Evolutionary conservation across 192 early-diverging fungal genomes (phyloP).

Genomic region (Haplosporangium gracile): DNA sequence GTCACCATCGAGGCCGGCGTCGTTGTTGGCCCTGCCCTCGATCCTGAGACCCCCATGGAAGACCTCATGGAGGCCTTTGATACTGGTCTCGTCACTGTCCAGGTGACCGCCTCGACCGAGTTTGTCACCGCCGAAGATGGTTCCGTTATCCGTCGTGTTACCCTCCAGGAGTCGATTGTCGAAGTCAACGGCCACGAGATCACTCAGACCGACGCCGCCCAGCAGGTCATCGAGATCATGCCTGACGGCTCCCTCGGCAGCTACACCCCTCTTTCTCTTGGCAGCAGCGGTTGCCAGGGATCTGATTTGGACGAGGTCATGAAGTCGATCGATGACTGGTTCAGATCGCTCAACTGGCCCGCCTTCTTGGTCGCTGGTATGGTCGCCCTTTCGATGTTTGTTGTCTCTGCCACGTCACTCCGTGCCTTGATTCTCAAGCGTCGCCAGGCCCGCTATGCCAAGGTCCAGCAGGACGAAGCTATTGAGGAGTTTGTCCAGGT

Average conservation of each 20-base stretch:
- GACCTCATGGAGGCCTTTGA: conserved; percentile 65
- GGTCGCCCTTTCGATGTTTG: conserved; percentile 35
- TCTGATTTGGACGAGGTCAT: conserved; percentile 26
- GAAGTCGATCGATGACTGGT: conserved; percentile 42
- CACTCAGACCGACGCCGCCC: conserved; percentile 63
- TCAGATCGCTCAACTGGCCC: conserved; percentile 48
- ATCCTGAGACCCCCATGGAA: conserved; percentile 57
- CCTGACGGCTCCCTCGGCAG: conserved; percentile 57
- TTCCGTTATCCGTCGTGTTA: conserved; percentile 62
- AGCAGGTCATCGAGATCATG: conserved; percentile 70
- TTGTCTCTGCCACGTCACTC: conserved; percentile 35
- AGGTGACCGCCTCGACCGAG: conserved; percentile 63
- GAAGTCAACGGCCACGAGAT: conserved; percentile 69
- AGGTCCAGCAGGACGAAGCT: conserved; percentile 27
- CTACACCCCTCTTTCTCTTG: conserved; percentile 49
- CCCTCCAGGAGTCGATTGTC: conserved; percentile 60
- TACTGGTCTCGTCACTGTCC: conserved; percentile 65
- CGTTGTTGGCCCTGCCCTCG: conserved; percentile 53
- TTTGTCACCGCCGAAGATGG: conserved; percentile 57
- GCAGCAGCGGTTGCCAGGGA: conserved; percentile 23
- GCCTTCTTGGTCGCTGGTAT: conserved; percentile 22
- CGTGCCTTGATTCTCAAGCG: conserved; percentile 39
- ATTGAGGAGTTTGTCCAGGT: conserved; percentile 40
- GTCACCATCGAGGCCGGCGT: conserved; percentile 45
- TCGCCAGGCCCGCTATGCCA: conserved; percentile 34